Conservation (phyloP, 1,284 basidiomycete genomes). For the Ustilago esculenta region DNA sequence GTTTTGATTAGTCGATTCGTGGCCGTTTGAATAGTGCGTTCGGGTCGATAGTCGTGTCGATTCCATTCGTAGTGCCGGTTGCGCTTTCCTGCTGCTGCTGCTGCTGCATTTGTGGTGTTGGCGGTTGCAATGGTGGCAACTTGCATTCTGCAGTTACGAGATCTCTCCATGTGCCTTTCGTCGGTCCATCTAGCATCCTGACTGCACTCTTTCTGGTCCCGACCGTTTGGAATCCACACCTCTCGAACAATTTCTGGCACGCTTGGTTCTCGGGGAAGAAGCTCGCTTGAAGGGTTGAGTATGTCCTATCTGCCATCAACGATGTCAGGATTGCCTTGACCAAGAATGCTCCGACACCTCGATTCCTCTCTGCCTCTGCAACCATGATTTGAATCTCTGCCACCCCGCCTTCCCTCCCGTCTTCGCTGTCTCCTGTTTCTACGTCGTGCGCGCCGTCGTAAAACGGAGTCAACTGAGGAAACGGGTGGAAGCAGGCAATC, state of each 20-base stretch:
- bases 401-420: conserved; percentile 12
- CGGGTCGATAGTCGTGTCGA: conserved; percentile 30
- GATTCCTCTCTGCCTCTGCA: conserved; percentile 21
- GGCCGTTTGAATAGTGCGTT: conserved; percentile 30
- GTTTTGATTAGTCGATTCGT: conserved; percentile 5
- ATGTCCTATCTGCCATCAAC: conserved; percentile 9
- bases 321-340: conserved; percentile 22
- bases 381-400: conserved; percentile 38
- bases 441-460: conserved; percentile 4
- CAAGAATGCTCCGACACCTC: conserved; percentile 21
- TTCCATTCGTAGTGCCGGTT: background rate
- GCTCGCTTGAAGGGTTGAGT: conserved; percentile 31
- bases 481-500: conserved; percentile 28
- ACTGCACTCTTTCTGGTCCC: conserved; percentile 2
- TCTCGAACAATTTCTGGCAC: conserved; percentile 12
- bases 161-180: conserved; percentile 29
- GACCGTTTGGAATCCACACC: conserved; percentile 10
- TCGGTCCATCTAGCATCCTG: conserved; percentile 33
- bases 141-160: conserved; percentile 20
- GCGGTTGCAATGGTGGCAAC: conserved; percentile 10
- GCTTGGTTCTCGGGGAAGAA: conserved; percentile 30
- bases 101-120: background rate
- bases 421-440: background rate
- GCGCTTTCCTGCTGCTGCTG: background rate
- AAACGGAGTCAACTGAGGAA: conserved; percentile 7